phyloP scores from a whole-genome alignment of 2,329 filamentous ascomycete genomes.

The Lasiodiplodia sp. region DNA sequence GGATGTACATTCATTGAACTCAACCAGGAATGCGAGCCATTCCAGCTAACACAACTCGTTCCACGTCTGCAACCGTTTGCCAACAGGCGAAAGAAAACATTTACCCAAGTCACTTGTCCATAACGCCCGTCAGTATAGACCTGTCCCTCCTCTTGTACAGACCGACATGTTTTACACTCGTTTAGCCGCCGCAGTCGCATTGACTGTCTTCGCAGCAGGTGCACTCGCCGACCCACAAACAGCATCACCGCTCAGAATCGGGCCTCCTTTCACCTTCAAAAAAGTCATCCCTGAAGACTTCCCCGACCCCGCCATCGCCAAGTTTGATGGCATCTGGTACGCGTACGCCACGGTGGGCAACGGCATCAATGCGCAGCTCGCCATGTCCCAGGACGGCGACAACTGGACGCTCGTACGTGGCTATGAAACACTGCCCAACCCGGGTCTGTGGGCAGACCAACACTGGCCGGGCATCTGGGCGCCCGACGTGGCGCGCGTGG shows the following conservation, averaged over 20 bases:
- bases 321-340: conserved; percentile 44
- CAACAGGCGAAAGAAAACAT: neutral
- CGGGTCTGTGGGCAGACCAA: conserved; percentile 38
- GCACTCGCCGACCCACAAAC: neutral
- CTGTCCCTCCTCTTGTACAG: neutral
- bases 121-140: neutral
- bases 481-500: conserved; percentile 39
- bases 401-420: conserved; percentile 39
- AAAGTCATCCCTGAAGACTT: conserved; percentile 34
- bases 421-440: conserved; percentile 40
- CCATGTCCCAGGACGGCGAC: conserved; percentile 44
- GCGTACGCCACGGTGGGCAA: conserved; percentile 44
- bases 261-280: neutral
- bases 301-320: conserved; percentile 46
- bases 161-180: conserved; percentile 2
- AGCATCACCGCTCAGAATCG: neutral
- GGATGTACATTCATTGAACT: neutral
- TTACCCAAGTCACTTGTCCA: conserved; percentile 2
- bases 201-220: neutral
- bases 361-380: conserved; percentile 43
- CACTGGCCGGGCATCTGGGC: conserved; percentile 42
- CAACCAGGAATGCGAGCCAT: neutral
- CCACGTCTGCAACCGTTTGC: neutral
- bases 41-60: neutral
- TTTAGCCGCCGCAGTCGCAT: neutral